Evolutionary conservation across 2,329 filamentous ascomycete species (phyloP).

Genomic region (Thielaviopsis musarum): DNA sequence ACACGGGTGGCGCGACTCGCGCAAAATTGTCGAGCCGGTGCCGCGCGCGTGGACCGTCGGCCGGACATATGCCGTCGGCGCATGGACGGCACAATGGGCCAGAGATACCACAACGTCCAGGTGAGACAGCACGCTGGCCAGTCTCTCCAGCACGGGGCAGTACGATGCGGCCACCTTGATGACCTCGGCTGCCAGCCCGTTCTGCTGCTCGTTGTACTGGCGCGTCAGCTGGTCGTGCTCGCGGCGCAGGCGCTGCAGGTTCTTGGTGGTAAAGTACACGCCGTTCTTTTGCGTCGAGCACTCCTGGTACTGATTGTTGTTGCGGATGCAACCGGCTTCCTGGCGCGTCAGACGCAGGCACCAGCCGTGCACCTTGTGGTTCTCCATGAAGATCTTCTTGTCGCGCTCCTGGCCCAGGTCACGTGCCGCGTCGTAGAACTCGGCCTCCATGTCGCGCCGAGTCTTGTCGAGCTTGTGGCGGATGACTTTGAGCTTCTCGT

Average conservation of each 20-base stretch:
- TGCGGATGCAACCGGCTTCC: conserved; percentile 84
- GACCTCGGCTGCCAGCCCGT: conserved; percentile 78
- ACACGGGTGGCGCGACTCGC: conserved; percentile 87
- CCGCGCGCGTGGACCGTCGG: conserved; percentile 83
- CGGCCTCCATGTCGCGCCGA: conserved; percentile 63
- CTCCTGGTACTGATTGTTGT: conserved; percentile 79
- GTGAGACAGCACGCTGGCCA: conserved; percentile 78
- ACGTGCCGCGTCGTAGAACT: conserved; percentile 58
- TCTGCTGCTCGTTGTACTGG: conserved; percentile 90
- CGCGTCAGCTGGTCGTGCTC: conserved; percentile 89
- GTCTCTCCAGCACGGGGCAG: conserved; percentile 74
- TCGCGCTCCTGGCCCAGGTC: conserved; percentile 87
- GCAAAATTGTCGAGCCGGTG: conserved; percentile 74
- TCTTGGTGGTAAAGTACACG: conserved; percentile 88
- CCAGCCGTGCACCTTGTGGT: conserved; percentile 90
- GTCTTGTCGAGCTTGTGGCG: conserved; percentile 79
- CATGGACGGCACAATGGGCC: conserved; percentile 83
- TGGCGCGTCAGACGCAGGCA: conserved; percentile 86
- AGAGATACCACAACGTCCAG: conserved; percentile 91
- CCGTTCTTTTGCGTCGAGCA: conserved; percentile 98
- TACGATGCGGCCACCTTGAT: conserved; percentile 89
- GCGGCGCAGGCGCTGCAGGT: conserved; percentile 61
- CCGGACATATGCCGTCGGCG: conserved; percentile 77
- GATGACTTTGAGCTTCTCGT: conserved; percentile 75
- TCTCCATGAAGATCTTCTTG: conserved; percentile 96